These are phyloP conservation scores for Byssothecium circinans DNA, from an alignment of 2,329 filamentous ascomycete genomes.

Conservation along the genomic window DNA sequence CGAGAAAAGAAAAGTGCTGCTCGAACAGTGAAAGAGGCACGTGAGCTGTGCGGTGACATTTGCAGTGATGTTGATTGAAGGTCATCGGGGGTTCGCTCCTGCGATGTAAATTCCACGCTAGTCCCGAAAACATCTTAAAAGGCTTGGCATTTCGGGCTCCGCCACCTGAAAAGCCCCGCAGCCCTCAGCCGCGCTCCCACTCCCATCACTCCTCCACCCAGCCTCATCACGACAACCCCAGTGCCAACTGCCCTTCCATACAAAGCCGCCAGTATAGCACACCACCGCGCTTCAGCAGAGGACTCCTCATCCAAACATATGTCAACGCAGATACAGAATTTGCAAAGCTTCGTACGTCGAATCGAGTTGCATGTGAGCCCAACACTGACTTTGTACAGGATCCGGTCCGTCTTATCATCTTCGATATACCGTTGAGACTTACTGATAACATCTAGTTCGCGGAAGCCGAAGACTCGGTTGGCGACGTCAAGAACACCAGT, in stretches of 20 bases:
- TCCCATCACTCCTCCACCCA: not conserved
- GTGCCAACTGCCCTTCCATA: slow-evolving; percentile 3
- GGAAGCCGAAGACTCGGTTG: slow-evolving; percentile 99
- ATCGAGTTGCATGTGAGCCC: too few species aligned
- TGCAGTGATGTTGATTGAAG: too few species aligned
- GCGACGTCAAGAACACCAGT: slow-evolving; percentile 83
- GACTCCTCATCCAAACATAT: slow-evolving; percentile 36
- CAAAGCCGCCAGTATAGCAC: not conserved
- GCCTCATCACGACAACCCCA: slow-evolving; percentile 3
- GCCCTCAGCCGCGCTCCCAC: not conserved
- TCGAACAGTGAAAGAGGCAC: too few species aligned
- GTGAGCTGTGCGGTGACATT: too few species aligned
- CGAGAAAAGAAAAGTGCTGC: too few species aligned
- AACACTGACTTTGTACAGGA: too few species aligned
- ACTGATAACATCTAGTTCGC: slow-evolving; percentile 68
- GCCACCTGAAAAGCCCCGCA: not conserved
- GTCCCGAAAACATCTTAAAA: too few species aligned
- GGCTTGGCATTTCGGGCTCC: not conserved
- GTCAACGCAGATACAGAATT: slow-evolving; percentile 51
- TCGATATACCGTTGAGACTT: too few species aligned
- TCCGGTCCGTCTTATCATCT: too few species aligned
- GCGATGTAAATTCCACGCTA: too few species aligned
- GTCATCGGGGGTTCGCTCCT: too few species aligned
- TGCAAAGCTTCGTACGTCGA: slow-evolving; percentile 33
- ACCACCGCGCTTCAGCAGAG: slow-evolving; percentile 22